These are phyloP conservation scores for Sclerotinia trifoliorum DNA, from an alignment of 2,329 filamentous ascomycete genomes.

Conservation along the genomic window DNA sequence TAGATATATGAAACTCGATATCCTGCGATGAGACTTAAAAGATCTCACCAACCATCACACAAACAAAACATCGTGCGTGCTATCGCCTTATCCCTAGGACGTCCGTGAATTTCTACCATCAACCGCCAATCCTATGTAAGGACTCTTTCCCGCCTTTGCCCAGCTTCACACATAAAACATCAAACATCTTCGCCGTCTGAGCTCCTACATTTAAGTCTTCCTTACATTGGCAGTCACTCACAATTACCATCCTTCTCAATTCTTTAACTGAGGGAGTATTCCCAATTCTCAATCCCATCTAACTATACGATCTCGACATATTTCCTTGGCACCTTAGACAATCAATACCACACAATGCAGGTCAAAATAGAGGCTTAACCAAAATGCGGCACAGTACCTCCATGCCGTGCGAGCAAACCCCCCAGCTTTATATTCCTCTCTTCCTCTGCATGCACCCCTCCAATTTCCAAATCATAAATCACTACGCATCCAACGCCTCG, in stretches of 20 bases:
- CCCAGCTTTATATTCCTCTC: not conserved
- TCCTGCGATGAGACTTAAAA: conserved; percentile 8
- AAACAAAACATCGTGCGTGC: conserved; percentile 1
- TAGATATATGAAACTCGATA: conserved; percentile 14
- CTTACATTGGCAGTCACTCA: too few species aligned
- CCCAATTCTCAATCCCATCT: not conserved
- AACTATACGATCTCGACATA: not conserved
- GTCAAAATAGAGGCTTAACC: not conserved
- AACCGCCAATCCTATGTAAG: not conserved
- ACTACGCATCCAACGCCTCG: not conserved
- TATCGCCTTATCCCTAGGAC: not conserved
- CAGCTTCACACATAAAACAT: not conserved
- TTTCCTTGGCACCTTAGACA: not conserved
- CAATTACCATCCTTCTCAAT: not conserved
- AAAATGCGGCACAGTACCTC: not conserved
- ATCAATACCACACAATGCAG: not conserved
- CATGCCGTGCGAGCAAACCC: not conserved
- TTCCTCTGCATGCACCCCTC: not conserved
- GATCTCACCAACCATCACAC: conserved; percentile 7
- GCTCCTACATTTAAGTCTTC: not conserved
- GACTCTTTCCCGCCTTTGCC: not conserved
- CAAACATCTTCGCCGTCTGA: not conserved
- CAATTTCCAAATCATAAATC: not conserved
- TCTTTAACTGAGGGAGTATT: not conserved
- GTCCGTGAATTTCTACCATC: not conserved